Percentiles rank a stretch among this genome's conserved stretches.
These are phyloP conservation scores for Galerina marginata DNA, from an alignment of 768 basidiomycete genomes.

Conservation along the genomic window DNA sequence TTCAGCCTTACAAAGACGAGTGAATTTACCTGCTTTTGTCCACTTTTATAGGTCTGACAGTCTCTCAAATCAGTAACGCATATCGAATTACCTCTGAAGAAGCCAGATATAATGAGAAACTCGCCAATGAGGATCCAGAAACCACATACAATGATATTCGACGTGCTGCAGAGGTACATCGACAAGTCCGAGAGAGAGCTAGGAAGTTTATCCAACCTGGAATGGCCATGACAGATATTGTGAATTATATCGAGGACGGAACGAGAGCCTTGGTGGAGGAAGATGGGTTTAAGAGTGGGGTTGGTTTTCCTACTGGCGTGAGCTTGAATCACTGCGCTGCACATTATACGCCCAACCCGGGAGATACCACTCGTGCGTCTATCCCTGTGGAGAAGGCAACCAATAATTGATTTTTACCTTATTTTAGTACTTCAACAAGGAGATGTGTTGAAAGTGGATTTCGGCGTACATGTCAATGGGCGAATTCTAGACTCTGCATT, in stretches of 20 bases:
- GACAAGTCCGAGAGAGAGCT: slow-evolving; percentile 86
- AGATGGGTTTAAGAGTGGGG: slow-evolving; percentile 80
- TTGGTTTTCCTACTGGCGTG: slow-evolving; percentile 97
- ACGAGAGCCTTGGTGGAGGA: slow-evolving; percentile 92
- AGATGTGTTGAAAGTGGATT: slow-evolving; percentile 95
- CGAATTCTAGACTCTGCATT: slow-evolving; percentile 96
- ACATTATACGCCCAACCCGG: slow-evolving; percentile 95
- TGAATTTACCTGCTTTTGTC: slow-evolving; percentile 42
- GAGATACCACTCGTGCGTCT: slow-evolving; percentile 77
- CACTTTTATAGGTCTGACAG: not conserved
- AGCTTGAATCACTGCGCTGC: slow-evolving; percentile 95
- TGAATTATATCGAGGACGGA: slow-evolving; percentile 90
- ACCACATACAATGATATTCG: slow-evolving; percentile 90
- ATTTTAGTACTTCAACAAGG: slow-evolving; percentile 73
- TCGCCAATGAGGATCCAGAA: slow-evolving; percentile 80
- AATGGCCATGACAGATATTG: slow-evolving; percentile 94
- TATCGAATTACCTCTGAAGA: slow-evolving; percentile 93
- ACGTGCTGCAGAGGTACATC: slow-evolving; percentile 93
- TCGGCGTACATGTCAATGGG: slow-evolving; percentile 98
- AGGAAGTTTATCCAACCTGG: slow-evolving; percentile 88
- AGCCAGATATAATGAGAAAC: slow-evolving; percentile 80
- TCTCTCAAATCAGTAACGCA: slow-evolving; percentile 62
- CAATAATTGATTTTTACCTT: slow-evolving; percentile 13
- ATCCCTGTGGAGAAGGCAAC: not conserved
- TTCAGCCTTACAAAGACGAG: slow-evolving; percentile 92